These are phyloP conservation scores for Candida ipomoeae DNA, from an alignment of 805 yeast species.

Conservation along the genomic window DNA sequence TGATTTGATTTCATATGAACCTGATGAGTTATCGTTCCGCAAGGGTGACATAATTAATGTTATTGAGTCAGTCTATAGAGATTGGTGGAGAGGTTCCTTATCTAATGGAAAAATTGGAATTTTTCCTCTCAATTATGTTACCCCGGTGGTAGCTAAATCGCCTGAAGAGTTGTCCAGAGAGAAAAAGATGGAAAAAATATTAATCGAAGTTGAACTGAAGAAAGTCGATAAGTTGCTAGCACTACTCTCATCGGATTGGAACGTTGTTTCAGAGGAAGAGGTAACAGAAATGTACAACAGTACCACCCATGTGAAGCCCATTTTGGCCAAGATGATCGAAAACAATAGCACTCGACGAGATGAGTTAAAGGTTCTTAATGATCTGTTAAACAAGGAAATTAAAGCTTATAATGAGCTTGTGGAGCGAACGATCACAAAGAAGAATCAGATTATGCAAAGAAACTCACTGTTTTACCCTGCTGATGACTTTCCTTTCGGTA, in stretches of 20 bases:
- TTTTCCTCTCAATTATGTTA: conserved; percentile 89
- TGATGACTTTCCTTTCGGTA: not conserved
- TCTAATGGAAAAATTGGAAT: conserved; percentile 74
- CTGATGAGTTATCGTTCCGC: conserved; percentile 81
- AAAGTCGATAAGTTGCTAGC: conserved; percentile 71
- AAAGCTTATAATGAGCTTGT: conserved; percentile 64
- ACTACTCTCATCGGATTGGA: conserved; percentile 39
- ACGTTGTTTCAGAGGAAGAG: conserved; percentile 50
- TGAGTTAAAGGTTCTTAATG: conserved; percentile 68
- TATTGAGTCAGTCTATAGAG: conserved; percentile 80
- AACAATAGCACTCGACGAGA: conserved; percentile 73
- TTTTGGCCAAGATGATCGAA: conserved; percentile 70
- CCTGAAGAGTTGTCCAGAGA: conserved; percentile 55
- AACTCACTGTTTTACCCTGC: conserved; percentile 6
- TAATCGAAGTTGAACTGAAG: conserved; percentile 47
- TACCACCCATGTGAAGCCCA: conserved; percentile 67
- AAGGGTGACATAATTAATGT: conserved; percentile 88
- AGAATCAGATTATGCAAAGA: not conserved
- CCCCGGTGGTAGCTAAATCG: conserved; percentile 66
- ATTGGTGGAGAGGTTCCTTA: conserved; percentile 93
- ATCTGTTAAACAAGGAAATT: conserved; percentile 66
- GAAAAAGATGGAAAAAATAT: conserved; percentile 44
- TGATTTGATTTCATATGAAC: conserved; percentile 72
- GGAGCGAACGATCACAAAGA: conserved; percentile 32
- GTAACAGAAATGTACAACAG: conserved; percentile 70